These are phyloP conservation scores for Penicillium fuscoglaucum DNA, from an alignment of 2,329 filamentous ascomycete species.

Conservation along the genomic window DNA sequence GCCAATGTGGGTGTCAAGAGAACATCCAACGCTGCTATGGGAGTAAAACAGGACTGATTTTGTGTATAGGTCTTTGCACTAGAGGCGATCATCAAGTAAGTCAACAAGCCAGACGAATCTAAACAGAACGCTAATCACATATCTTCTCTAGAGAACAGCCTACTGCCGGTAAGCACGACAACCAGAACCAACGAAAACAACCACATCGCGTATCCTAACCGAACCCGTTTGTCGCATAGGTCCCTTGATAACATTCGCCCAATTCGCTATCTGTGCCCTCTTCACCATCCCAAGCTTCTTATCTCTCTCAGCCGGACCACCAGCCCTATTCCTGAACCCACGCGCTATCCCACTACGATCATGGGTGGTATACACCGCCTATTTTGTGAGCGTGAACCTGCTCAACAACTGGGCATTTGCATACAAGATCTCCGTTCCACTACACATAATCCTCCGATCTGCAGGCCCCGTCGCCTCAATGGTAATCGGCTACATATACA, in stretches of 20 bases:
- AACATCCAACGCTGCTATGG: conserved; percentile 6
- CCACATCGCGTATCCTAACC: not conserved
- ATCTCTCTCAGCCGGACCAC: conserved; percentile 59
- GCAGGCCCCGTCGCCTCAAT: conserved; percentile 97
- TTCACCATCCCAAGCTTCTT: conserved; percentile 76
- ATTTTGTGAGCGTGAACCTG: conserved; percentile 93
- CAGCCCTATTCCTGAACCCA: conserved; percentile 70
- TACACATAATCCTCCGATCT: conserved; percentile 94
- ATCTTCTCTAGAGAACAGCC: conserved; percentile 68
- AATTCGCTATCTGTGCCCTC: conserved; percentile 79
- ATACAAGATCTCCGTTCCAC: conserved; percentile 91
- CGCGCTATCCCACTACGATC: conserved; percentile 79
- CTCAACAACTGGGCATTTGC: conserved; percentile 98
- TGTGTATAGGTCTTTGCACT: conserved; percentile 78
- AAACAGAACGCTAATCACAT: conserved; percentile 13
- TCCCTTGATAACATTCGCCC: conserved; percentile 83
- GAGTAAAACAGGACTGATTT: conserved; percentile 20
- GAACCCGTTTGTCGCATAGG: conserved; percentile 49
- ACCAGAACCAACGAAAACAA: not conserved
- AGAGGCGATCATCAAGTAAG: conserved; percentile 91
- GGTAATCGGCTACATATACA: conserved; percentile 80
- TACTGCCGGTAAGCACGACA: conserved; percentile 64
- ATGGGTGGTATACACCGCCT: conserved; percentile 83
- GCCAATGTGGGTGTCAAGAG: conserved; percentile 68
- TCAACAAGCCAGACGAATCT: conserved; percentile 15